Percentiles rank a stretch among this genome's conserved stretches.
Conservation (phyloP, 768 basidiomycete genomes). For the Coprinellus aureogranulatus region DNA sequence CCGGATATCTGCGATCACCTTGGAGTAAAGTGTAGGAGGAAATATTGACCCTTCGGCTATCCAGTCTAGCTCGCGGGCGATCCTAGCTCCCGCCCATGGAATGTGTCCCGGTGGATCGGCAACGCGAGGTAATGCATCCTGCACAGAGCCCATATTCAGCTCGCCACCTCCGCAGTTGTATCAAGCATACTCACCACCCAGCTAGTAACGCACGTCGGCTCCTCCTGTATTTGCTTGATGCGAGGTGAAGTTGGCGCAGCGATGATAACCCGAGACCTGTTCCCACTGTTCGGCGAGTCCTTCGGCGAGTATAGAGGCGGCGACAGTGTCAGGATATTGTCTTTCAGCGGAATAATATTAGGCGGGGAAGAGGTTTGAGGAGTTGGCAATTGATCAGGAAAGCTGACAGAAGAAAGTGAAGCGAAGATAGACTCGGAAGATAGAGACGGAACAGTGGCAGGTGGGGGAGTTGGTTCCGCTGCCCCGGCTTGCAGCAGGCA, state of each 20-base stretch:
- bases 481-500: conserved; percentile 66
- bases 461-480: conserved; percentile 59
- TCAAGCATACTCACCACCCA: conserved; percentile 36
- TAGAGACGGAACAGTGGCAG: conserved; percentile 2
- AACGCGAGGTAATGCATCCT: conserved; percentile 26
- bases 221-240: conserved; percentile 35
- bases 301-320: background rate
- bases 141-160: conserved; percentile 2
- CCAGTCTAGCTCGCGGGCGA: conserved; percentile 25
- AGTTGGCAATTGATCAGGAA: background rate
- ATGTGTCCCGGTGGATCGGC: conserved; percentile 35
- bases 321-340: conserved; percentile 2
- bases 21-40: conserved; percentile 29
- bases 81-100: conserved; percentile 33
- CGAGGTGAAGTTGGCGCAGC: conserved; percentile 38
- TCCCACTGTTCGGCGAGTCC: background rate
- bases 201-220: conserved; percentile 36
- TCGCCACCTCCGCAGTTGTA: background rate
- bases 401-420: background rate
- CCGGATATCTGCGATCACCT: conserved; percentile 12
- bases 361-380: background rate
- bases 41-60: conserved; percentile 41
- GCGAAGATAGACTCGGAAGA: background rate
- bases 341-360: conserved; percentile 1
- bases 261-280: conserved; percentile 13